Evolutionary conservation across 1,284 basidiomycete species (phyloP).

Genomic region (Irpex rosettiformis): DNA sequence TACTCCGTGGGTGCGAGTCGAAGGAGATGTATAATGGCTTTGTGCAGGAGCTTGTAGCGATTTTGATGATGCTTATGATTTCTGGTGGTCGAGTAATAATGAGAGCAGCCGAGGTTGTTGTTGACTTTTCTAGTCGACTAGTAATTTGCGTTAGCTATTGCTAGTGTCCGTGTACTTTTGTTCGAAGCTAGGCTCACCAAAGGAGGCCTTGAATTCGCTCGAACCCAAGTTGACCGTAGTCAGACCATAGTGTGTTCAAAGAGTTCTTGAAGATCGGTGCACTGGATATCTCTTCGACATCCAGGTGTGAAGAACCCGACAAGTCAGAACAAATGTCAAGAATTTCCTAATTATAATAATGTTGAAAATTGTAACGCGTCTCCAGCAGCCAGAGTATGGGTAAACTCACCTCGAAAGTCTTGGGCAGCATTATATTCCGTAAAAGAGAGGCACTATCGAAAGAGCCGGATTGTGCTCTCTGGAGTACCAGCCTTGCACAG

Average conservation of each 20-base stretch:
- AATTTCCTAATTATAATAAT: constrained; percentile 17
- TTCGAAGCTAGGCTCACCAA: constrained; percentile 32
- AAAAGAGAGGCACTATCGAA: constrained; percentile 29
- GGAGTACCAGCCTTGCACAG: constrained; percentile 48
- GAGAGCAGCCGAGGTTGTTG: constrained; percentile 34
- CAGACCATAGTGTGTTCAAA: constrained; percentile 34
- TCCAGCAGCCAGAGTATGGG: too few species aligned
- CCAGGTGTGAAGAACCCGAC: constrained; percentile 49
- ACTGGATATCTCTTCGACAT: constrained; percentile 43
- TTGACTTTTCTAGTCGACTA: constrained; percentile 30
- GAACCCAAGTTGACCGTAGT: constrained; percentile 38
- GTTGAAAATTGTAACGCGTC: neutral
- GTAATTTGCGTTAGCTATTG: neutral
- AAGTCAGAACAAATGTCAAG: constrained; percentile 32
- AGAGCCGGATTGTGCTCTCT: constrained; percentile 30
- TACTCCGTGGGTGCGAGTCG: constrained; percentile 55
- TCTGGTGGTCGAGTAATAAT: constrained; percentile 70
- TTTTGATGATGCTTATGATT: constrained; percentile 54
- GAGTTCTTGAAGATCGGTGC: constrained; percentile 35
- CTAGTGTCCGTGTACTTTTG: neutral
- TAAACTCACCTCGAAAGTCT: constrained; percentile 44
- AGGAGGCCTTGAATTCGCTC: constrained; percentile 42
- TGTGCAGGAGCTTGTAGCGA: constrained; percentile 27
- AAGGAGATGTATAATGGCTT: constrained; percentile 46
- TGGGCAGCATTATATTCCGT: constrained; percentile 31